A percentile compares a stretch with the other conserved stretches of the same genome.
Evolutionary conservation across 768 basidiomycete species (phyloP).

Genomic region (Leccinum barrowsii): DNA sequence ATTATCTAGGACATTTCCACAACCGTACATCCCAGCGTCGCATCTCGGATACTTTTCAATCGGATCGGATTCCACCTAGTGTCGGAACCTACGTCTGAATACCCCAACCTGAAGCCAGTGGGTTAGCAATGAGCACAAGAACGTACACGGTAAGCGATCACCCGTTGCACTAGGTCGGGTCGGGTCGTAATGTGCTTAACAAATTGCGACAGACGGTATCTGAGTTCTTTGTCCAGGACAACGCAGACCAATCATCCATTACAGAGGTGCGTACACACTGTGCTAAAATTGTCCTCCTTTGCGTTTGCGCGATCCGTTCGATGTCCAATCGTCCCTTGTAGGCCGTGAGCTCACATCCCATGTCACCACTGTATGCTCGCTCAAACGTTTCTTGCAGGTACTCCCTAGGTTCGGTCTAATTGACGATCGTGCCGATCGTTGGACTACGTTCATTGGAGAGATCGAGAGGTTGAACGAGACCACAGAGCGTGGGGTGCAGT

Average conservation of each 20-base stretch:
- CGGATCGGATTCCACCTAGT: neutral
- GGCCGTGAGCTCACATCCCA: conserved; percentile 12
- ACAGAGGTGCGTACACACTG: conserved; percentile 6
- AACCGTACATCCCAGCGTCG: neutral
- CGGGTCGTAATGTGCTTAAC: neutral
- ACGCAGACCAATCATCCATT: neutral
- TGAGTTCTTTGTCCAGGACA: conserved; percentile 24
- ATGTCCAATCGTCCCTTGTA: neutral
- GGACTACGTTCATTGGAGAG: conserved; percentile 40
- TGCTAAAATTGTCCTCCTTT: neutral
- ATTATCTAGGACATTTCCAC: neutral
- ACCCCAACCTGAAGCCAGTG: neutral
- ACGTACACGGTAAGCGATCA: conserved; percentile 16
- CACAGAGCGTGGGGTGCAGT: conserved; percentile 9
- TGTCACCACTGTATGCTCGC: neutral
- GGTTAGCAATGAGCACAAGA: conserved; percentile 1
- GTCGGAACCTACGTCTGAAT: neutral
- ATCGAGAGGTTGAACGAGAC: conserved; percentile 38
- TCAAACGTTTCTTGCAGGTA: conserved; percentile 6
- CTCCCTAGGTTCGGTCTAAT: conserved; percentile 27
- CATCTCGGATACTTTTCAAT: neutral
- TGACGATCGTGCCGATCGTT: conserved; percentile 46
- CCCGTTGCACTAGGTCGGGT: neutral
- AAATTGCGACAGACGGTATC: conserved; percentile 10
- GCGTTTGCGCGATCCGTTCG: neutral